phyloP scores from a whole-genome alignment of 345 rosid species.

The Hirschfeldia incana region DNA sequence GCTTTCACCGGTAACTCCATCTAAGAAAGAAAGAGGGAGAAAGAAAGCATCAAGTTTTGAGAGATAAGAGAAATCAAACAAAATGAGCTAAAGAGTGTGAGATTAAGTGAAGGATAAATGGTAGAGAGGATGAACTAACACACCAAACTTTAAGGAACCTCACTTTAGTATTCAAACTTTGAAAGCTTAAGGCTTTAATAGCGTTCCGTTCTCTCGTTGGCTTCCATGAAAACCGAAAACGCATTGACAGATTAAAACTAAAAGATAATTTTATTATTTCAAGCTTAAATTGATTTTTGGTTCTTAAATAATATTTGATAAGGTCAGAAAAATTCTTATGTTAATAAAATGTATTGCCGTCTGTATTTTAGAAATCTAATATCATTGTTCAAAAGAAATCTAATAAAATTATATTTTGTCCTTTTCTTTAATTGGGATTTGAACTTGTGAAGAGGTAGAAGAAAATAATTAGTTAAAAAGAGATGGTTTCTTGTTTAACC shows the following conservation, averaged over 20 bases:
- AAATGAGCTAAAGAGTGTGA: slow-evolving; percentile 26
- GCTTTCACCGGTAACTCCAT: slow-evolving; percentile 74
- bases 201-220: slow-evolving; percentile 2
- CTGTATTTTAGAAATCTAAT: background rate
- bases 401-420: background rate
- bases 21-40: slow-evolving; percentile 24
- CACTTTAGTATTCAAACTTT: slow-evolving; percentile 8
- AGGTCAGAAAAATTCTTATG: background rate
- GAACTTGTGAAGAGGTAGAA: background rate
- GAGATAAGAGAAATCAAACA: slow-evolving; percentile 32
- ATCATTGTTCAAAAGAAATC: too few relatives aligned
- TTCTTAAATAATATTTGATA: background rate
- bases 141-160: slow-evolving; percentile 55
- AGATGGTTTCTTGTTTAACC: background rate
- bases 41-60: slow-evolving; percentile 21
- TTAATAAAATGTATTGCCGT: background rate
- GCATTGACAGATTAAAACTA: slow-evolving; percentile 5
- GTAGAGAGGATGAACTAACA: slow-evolving; percentile 74
- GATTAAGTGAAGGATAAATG: slow-evolving; percentile 40
- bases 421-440: background rate
- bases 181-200: slow-evolving; percentile 26
- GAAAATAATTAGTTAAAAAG: background rate
- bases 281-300: too few relatives aligned
- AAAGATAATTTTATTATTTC: too few relatives aligned
- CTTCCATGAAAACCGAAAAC: slow-evolving; percentile 28